Base-by-base conservation (phyloP, 2,329 filamentous ascomycete genomes). In the Pestalotiopsis sp. region DNA sequence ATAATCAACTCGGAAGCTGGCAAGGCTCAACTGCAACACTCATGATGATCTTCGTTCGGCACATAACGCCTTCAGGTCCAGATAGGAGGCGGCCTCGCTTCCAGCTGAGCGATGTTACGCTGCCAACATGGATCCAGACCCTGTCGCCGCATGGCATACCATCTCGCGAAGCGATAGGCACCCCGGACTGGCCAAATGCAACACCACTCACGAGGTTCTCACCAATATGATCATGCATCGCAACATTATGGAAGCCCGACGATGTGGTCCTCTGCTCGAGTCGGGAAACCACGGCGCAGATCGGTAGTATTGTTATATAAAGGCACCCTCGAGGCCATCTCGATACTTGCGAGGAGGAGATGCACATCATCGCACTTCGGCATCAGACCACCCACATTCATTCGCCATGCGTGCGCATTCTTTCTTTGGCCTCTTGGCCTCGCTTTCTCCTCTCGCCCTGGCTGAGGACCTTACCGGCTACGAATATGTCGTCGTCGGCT, bases 401-500 rank as follows among this genome's bases (percentile, higher is more conserved):
- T 52, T 52, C 45, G 45, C 45, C 45, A 52, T 52, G 45, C 45
- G 45, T 52, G 45, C 45, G 45, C 45, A 52, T 20, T n/a, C 45
- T 52, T 52, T 52, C 17, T 20, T 52, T 17, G 45, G 45, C 45
- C 45, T 52, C 45, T 23, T 52, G 45, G 45, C 45, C 45, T 52
- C 45, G 45, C 45, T 52, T 52, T 52, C 45, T 9, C 20, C 45
- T 20, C 20, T 52, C 17, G 45, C 45, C 6, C 17, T n/a, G 7
- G 45, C 17, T 52, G 45, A 52, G 20, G 45, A 52, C n/a, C 45
- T 52, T n/a, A 52, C 45, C 45, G 45, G 45, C 17, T 90, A 90
- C 74, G 88, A 91, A 68, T 91, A 89, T 78, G 81, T 91, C 55
- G 83, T 91, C 12, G 86, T 91, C 49, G 88, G 88, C 17, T 88